phyloP scores from a whole-genome alignment of 2,329 filamentous ascomycete genomes.

The Penicillium digitatum region DNA sequence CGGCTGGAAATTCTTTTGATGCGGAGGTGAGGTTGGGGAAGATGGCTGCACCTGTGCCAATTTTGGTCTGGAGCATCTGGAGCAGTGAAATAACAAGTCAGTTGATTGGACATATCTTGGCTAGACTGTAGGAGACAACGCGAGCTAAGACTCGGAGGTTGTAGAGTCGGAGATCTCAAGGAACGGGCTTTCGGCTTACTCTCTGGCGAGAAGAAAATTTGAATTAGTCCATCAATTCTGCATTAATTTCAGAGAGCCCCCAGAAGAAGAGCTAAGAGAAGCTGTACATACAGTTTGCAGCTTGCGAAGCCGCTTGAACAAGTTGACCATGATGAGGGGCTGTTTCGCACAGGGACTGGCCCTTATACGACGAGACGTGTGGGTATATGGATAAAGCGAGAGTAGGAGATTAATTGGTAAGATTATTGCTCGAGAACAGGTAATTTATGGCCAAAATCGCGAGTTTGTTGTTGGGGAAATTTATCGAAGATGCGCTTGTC shows the following conservation, averaged over 20 bases:
- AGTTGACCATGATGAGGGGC: conserved; percentile 43
- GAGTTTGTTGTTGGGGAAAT: conserved; percentile 23
- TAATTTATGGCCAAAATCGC: conserved; percentile 4
- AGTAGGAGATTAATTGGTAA: neutral
- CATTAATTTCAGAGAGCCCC: neutral
- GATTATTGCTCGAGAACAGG: neutral
- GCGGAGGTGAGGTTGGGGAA: conserved; percentile 53
- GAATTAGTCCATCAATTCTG: conserved; percentile 10
- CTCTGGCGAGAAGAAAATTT: conserved; percentile 24
- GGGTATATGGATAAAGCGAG: neutral
- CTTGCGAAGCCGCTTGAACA: conserved; percentile 65
- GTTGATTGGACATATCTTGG: neutral
- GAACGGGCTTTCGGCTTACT: conserved; percentile 23
- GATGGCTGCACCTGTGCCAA: conserved; percentile 77
- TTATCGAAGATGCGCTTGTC: conserved; percentile 22
- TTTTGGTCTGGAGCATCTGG: conserved; percentile 69
- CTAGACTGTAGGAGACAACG: neutral
- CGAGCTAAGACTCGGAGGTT: neutral
- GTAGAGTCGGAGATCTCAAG: conserved; percentile 3
- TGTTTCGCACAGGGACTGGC: conserved; percentile 20
- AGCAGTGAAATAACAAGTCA: neutral
- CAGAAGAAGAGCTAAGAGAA: neutral
- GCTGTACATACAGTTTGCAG: conserved; percentile 62
- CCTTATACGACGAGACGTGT: conserved; percentile 9
- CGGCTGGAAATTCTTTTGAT: conserved; percentile 35